Evolutionary conservation across 192 early-diverging fungal genomes (phyloP).

Genomic region (Dissophora ornata): DNA sequence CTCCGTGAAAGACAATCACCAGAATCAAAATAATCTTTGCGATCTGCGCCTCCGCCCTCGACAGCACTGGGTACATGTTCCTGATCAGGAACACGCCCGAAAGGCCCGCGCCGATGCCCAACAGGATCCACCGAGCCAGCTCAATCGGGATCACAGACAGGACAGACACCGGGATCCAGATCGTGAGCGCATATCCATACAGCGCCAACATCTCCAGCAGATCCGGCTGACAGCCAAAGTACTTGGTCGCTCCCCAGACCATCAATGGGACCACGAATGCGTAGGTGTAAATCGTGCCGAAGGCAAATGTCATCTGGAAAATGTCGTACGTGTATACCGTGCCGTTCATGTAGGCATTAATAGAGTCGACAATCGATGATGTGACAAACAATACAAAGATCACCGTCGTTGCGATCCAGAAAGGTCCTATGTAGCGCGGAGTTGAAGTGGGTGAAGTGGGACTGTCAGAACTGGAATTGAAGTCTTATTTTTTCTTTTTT

Average conservation of each 20-base stretch:
- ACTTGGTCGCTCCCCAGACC: constrained; percentile 86
- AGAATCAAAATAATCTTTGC: constrained; percentile 77
- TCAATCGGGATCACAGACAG: constrained; percentile 87
- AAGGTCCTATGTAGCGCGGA: constrained; percentile 72
- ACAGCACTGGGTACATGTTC: constrained; percentile 72
- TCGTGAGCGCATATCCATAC: constrained; percentile 91
- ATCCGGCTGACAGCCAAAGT: constrained; percentile 84
- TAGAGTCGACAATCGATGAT: constrained; percentile 87
- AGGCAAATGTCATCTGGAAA: constrained; percentile 83
- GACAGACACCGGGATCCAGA: constrained; percentile 94
- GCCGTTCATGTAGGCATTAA: constrained; percentile 73
- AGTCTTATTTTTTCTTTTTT: too few species aligned
- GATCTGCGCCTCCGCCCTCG: constrained; percentile 75
- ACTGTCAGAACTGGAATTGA: constrained; percentile 13
- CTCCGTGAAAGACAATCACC: constrained; percentile 72
- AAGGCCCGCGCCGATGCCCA: constrained; percentile 77
- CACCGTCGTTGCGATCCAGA: constrained; percentile 98
- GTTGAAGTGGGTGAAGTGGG: not conserved
- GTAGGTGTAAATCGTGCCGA: constrained; percentile 86
- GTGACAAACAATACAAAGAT: constrained; percentile 96
- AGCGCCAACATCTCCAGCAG: constrained; percentile 88
- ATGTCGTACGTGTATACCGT: constrained; percentile 80
- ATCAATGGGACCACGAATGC: constrained; percentile 74
- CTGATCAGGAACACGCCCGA: constrained; percentile 74
- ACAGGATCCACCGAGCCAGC: constrained; percentile 84